These are phyloP conservation scores for Knufia petricola DNA, from an alignment of 2,329 filamentous ascomycete genomes.

Conservation along the genomic window DNA sequence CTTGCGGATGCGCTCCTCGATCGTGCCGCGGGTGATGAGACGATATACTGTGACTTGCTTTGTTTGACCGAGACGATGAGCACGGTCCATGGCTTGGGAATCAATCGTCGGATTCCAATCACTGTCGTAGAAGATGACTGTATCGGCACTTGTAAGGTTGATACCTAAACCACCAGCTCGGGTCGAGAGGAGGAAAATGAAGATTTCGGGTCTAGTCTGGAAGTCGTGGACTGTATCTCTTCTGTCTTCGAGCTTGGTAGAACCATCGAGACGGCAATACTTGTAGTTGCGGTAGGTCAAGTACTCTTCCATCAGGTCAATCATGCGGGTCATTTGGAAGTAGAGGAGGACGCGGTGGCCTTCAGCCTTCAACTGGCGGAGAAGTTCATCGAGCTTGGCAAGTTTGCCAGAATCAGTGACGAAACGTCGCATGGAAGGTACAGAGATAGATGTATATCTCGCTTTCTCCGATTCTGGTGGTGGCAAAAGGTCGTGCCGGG, in stretches of 20 bases:
- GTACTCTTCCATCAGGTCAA: constrained; percentile 98
- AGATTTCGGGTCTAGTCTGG: constrained; percentile 88
- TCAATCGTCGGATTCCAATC: constrained; percentile 99
- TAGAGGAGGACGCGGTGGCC: constrained; percentile 91
- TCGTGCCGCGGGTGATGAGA: constrained; percentile 90
- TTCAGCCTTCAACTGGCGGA: constrained; percentile 82
- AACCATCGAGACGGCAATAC: constrained; percentile 91
- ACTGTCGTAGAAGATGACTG: constrained; percentile 98
- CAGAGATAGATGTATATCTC: constrained; percentile 79
- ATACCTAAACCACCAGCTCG: constrained; percentile 96
- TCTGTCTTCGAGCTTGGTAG: constrained; percentile 92
- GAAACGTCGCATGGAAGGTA: constrained; percentile 94
- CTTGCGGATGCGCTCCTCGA: constrained; percentile 96
- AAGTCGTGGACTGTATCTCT: constrained; percentile 95
- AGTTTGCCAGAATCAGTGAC: constrained; percentile 97
- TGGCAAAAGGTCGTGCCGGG: constrained; percentile 59
- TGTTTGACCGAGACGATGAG: constrained; percentile 93
- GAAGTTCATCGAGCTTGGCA: constrained; percentile 75
- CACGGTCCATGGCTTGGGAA: constrained; percentile 97
- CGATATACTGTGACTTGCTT: constrained; percentile 94
- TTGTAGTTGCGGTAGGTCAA: constrained; percentile 98
- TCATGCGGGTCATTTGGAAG: constrained; percentile 99
- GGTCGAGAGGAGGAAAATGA: constrained; percentile 92
- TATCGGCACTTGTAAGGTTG: constrained; percentile 92
- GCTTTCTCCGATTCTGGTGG: constrained; percentile 69